Evolutionary conservation across 768 basidiomycete genomes (phyloP).

Genomic region (Serpula lacrymans): DNA sequence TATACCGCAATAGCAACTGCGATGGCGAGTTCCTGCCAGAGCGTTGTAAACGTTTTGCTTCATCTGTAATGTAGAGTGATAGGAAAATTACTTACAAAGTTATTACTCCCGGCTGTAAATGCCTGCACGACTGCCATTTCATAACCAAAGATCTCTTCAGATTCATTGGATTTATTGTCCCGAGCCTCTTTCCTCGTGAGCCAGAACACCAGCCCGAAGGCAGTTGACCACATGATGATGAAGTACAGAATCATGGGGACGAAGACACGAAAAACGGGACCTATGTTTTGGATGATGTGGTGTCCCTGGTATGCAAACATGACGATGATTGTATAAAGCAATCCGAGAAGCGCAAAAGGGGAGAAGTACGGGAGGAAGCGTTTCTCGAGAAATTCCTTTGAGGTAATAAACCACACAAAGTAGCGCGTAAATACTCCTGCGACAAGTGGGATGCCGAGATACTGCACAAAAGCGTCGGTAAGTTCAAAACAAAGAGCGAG

Average conservation of each 20-base stretch:
- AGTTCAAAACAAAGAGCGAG: background rate
- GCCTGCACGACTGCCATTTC: constrained; percentile 74
- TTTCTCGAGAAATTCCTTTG: constrained; percentile 47
- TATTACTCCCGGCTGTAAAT: constrained; percentile 80
- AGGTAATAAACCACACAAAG: constrained; percentile 40
- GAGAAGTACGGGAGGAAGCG: constrained; percentile 68
- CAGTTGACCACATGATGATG: constrained; percentile 66
- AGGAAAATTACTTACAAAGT: constrained; percentile 49
- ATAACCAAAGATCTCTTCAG: constrained; percentile 41
- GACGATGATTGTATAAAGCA: constrained; percentile 78
- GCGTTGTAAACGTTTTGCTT: background rate
- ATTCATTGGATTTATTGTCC: constrained; percentile 3
- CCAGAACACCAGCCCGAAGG: constrained; percentile 55
- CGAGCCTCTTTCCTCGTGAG: constrained; percentile 34
- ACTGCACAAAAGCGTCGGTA: constrained; percentile 36
- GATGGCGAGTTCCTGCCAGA: constrained; percentile 64
- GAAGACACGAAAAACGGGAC: constrained; percentile 75
- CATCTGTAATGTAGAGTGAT: too few relatives aligned
- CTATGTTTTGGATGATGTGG: constrained; percentile 69
- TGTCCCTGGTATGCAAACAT: constrained; percentile 71
- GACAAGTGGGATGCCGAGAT: constrained; percentile 77
- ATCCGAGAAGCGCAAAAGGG: constrained; percentile 66
- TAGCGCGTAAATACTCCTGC: constrained; percentile 72
- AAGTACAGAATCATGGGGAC: constrained; percentile 83
- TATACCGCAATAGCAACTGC: constrained; percentile 77